A percentile compares a stretch with the other conserved stretches of the same genome.
Conservation (phyloP, 148 eudicot genomes). For the Diospyros lotus region DNA sequence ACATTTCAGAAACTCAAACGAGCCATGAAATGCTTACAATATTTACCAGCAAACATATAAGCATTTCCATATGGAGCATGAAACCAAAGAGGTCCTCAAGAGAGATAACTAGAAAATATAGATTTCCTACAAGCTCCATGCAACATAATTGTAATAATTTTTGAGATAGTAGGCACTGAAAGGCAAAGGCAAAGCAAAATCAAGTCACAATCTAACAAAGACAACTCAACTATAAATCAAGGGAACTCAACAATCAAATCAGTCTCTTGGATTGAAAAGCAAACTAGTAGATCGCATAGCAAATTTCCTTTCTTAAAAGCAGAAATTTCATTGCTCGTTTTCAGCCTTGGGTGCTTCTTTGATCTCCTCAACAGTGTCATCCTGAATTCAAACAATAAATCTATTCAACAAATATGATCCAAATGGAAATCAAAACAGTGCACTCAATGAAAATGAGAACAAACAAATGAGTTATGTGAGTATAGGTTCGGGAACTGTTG, state of each 20-base stretch:
- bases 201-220: constrained; percentile 1
- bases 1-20: too few relatives aligned
- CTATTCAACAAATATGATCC: background rate
- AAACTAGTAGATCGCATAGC: constrained; percentile 5
- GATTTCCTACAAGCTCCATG: background rate
- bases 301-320: background rate
- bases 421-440: background rate
- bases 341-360: constrained; percentile 32
- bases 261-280: background rate
- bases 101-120: background rate
- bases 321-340: constrained; percentile 4
- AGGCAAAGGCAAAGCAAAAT: background rate
- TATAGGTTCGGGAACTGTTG: too few relatives aligned
- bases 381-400: constrained; percentile 12
- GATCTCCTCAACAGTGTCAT: constrained; percentile 26
- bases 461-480: constrained; percentile 35
- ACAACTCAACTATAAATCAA: background rate
- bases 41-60: too few relatives aligned
- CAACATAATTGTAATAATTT: background rate
- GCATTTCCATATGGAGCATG: background rate
- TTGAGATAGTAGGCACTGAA: too few relatives aligned
- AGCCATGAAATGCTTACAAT: too few relatives aligned
- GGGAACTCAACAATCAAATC: background rate
- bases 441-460: background rate
- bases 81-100: background rate